These are phyloP conservation scores for Saccharomycopsis sp. DNA, from an alignment of 805 yeast genomes.

Conservation along the genomic window DNA sequence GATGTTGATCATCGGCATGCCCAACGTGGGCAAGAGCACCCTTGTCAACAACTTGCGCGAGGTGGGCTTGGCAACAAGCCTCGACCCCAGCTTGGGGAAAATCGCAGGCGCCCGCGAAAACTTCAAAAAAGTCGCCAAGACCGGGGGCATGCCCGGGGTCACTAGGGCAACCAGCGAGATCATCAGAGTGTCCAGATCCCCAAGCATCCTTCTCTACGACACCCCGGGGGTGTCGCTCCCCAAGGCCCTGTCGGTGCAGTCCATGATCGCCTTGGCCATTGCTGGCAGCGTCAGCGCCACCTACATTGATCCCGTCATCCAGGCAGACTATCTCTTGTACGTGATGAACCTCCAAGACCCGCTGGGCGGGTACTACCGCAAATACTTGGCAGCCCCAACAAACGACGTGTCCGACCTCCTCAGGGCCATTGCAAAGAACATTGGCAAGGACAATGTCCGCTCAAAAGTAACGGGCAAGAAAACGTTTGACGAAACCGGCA, in stretches of 20 bases:
- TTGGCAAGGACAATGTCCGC: conserved; percentile 24
- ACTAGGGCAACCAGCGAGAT: conserved; percentile 72
- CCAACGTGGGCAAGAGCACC: conserved; percentile 95
- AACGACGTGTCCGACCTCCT: conserved; percentile 58
- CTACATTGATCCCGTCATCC: conserved; percentile 72
- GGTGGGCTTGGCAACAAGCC: conserved; percentile 21
- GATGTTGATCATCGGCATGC: conserved; percentile 83
- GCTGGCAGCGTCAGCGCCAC: conserved; percentile 66
- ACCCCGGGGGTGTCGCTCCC: conserved; percentile 93
- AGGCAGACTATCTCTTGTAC: conserved; percentile 77
- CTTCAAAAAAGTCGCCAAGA: conserved; percentile 60
- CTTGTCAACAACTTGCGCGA: conserved; percentile 63
- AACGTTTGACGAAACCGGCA: conserved; percentile 44
- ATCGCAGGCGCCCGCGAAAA: conserved; percentile 23
- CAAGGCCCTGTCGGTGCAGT: conserved; percentile 48
- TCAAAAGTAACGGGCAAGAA: conserved; percentile 23
- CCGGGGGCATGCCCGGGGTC: conserved; percentile 87
- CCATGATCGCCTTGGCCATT: conserved; percentile 66
- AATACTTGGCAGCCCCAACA: conserved; percentile 53
- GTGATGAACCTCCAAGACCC: conserved; percentile 57
- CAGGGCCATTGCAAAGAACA: conserved; percentile 35
- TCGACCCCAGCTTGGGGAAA: conserved; percentile 11
- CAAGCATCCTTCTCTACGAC: conserved; percentile 67
- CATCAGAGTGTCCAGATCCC: conserved; percentile 51
- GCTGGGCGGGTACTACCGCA: conserved; percentile 28